Evolutionary conservation across 768 basidiomycete species (phyloP), one percentile per base, ranked within the genome.

Genomic region (Suillus ampliporus): DNA sequence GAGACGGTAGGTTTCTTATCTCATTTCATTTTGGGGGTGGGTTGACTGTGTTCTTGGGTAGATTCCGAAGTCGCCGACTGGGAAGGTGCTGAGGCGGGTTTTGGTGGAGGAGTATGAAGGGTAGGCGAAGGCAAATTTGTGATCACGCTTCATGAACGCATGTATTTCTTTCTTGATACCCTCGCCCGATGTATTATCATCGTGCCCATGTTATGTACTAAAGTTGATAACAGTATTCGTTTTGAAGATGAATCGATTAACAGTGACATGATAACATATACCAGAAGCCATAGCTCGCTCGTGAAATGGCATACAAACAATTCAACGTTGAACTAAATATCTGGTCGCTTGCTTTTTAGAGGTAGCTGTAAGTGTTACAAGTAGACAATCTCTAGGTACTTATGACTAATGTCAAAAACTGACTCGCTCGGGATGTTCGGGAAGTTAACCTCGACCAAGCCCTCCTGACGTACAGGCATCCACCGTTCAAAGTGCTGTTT

Each of bases 51-150:
- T 5, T 26, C 28, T 8, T 57, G 48, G 43, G 7, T 58, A 89
- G 88, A 86, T 89, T 28, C 89, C 89, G 1, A 90, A 89, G 70
- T 81, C 80, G 1, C 86, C 86, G 1, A 88, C 87, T 23, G 89
- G 89, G 0, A 90, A 90, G 76, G 81, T 83, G 6, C 68, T 90
- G 44, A 80, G 88, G 14, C 74, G 88, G 34, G 77, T 83, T 7
- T 71, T 90, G 58, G 83, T 85, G 61, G 87, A 87, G 9, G 76
- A 73, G 34, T 83, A 85, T 62, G 85, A 88, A 70, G 66, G 50
- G 35, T 56, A 63, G 48, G 61, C 57, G 43, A 65, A 46, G 34
- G 64, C 69, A 5, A 70, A 68, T 58, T 38, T 70, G 34, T 70
- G 60, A 69, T n/a, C 3, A 31, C 31, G 47, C 4, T 1, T 17